Conservation (phyloP, 1,284 basidiomycete genomes). For the Ustilago shanxiensis region DNA sequence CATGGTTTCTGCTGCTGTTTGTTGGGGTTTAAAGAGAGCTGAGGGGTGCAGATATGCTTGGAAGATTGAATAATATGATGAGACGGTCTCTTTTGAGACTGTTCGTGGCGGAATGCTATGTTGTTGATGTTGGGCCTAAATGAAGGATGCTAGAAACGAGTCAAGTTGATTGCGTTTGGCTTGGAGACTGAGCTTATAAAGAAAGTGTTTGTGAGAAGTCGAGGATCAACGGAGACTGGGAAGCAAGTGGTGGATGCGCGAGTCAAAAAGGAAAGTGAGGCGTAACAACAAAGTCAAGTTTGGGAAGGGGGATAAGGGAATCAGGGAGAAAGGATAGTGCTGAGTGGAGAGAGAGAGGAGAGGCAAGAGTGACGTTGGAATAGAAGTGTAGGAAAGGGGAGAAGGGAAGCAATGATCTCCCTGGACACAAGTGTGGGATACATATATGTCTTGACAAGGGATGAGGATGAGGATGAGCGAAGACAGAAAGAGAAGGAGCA, state of each 20-base stretch:
- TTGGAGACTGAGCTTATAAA: neutral
- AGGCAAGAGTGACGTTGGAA: constrained; percentile 4
- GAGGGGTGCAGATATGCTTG: constrained; percentile 14
- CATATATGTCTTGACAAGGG: constrained; percentile 8
- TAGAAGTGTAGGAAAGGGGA: constrained; percentile 4
- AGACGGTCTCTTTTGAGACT: neutral
- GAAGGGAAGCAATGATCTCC: neutral
- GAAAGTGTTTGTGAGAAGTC: constrained; percentile 1
- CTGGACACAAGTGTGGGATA: constrained; percentile 2
- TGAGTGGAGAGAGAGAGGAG: neutral
- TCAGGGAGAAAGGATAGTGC: neutral
- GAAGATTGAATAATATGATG: constrained; percentile 5
- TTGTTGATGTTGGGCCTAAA: neutral
- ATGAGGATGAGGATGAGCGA: neutral
- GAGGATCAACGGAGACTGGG: neutral
- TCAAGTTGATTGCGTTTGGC: neutral
- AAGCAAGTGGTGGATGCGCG: constrained; percentile 5
- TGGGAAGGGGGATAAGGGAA: constrained; percentile 5
- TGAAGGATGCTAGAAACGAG: neutral
- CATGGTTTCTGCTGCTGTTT: constrained; percentile 12
- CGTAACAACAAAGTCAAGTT: constrained; percentile 10
- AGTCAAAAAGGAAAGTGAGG: neutral
- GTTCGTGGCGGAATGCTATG: neutral
- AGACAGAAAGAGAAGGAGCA: neutral
- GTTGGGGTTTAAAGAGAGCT: neutral